These are phyloP conservation scores for Diutina mesorugosa DNA, from an alignment of 1,139 yeast genomes.

Conservation along the genomic window DNA sequence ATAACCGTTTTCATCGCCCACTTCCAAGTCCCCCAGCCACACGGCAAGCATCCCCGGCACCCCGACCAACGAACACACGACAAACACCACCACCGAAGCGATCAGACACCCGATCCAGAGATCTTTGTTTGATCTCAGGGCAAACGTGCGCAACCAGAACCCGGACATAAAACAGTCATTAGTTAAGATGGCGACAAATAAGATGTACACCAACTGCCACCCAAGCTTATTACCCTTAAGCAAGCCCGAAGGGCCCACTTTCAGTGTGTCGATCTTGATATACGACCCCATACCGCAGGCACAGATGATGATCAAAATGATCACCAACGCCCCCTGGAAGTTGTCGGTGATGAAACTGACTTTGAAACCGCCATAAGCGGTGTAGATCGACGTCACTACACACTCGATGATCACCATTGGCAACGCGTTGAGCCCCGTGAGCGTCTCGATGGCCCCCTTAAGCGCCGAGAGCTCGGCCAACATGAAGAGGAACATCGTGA, in stretches of 20 bases:
- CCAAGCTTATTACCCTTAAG: conserved; percentile 60
- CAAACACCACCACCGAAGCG: conserved; percentile 56
- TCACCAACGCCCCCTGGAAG: conserved; percentile 68
- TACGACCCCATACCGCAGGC: conserved; percentile 73
- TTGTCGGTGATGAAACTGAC: conserved; percentile 85
- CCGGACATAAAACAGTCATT: conserved; percentile 87
- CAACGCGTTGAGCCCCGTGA: conserved; percentile 70
- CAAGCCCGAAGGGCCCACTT: conserved; percentile 53
- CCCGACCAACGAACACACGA: conserved; percentile 62
- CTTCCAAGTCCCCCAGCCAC: conserved; percentile 66
- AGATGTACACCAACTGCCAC: conserved; percentile 80
- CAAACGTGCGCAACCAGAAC: conserved; percentile 90
- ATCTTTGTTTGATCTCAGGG: conserved; percentile 68
- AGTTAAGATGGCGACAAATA: conserved; percentile 77
- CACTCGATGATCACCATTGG: conserved; percentile 82
- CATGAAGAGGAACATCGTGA: conserved; percentile 82
- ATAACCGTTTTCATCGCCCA: conserved; percentile 46
- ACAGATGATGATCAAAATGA: conserved; percentile 55
- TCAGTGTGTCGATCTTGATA: conserved; percentile 51
- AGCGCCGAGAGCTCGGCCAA: conserved; percentile 79
- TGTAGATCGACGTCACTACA: conserved; percentile 76
- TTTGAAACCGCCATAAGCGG: conserved; percentile 80
- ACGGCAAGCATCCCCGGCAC: conserved; percentile 79
- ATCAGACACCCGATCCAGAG: conserved; percentile 62
- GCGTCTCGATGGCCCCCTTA: conserved; percentile 58